Conservation (phyloP, 768 basidiomycete genomes). For the Naganishia friedmannii region DNA sequence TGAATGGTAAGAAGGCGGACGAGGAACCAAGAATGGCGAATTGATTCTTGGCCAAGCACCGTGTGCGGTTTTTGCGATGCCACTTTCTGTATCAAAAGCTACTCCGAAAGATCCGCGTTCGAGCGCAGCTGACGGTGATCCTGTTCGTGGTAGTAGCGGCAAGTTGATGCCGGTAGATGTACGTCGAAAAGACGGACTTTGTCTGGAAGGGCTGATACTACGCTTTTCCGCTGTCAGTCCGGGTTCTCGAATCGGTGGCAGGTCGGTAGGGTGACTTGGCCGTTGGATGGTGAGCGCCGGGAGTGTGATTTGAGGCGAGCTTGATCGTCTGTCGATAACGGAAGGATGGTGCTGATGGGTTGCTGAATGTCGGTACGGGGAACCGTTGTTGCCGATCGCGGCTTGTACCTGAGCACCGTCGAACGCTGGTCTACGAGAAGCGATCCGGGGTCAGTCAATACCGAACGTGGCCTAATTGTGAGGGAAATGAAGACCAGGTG, state of each 20-base stretch:
- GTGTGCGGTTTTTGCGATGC: not conserved
- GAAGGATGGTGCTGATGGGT: not conserved
- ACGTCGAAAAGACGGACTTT: not conserved
- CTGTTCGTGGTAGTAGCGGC: not conserved
- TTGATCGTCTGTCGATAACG: slow-evolving; percentile 1
- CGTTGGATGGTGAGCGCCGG: slow-evolving; percentile 11
- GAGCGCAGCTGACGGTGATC: not conserved
- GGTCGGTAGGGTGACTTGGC: slow-evolving; percentile 13
- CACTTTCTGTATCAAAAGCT: not conserved
- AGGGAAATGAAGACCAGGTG: not conserved
- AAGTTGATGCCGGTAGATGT: not conserved
- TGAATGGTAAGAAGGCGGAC: not conserved
- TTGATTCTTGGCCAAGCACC: not conserved
- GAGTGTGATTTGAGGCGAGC: slow-evolving; percentile 3
- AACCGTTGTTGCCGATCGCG: not conserved
- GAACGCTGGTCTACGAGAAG: not conserved
- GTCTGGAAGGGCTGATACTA: not conserved
- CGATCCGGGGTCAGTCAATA: not conserved
- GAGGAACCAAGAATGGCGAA: slow-evolving; percentile 21
- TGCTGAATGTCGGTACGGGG: not conserved
- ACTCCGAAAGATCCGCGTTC: not conserved
- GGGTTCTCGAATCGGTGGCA: slow-evolving; percentile 8
- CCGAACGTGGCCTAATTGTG: not conserved
- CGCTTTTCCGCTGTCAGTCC: not conserved
- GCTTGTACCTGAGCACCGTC: not conserved